Base-by-base conservation (phyloP, 805 yeast genomes). In the Monosporozyma siamensis region DNA sequence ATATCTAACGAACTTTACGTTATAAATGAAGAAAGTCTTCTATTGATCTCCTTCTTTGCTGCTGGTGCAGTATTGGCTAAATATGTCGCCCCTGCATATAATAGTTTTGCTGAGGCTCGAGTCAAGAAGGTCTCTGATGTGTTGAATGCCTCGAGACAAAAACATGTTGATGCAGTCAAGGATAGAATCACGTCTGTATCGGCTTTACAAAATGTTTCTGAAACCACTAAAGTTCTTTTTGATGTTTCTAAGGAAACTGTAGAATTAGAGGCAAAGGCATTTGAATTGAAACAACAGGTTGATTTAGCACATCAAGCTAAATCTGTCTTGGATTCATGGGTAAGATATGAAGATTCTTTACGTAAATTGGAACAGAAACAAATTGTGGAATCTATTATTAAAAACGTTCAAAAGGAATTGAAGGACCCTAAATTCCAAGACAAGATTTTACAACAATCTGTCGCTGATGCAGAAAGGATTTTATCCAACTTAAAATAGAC, bases 261-360 rank as follows among this genome's bases (percentile, higher is more conserved):
- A 54, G 77, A 83, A 71, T 77, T 89, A 61, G 98, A 92, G 77
- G 94, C 96, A 51, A 78, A 87, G 70, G 79, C 90, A 44, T 92
- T 89, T 62, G 95, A 85, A 72, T 78, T 86, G 66, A 83, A 88
- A 74, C 98, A 92, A 75, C 69, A 80, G 64, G 88, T 86, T 53
- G 88, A 80, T 50, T 77, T 88, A 54, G 90, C 95, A 45, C 57
- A 72, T 49, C 95, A 88, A 75, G 97, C 97, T 61, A 88, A 84
- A 74, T 71, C 92, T 45, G 95, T 90, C 48, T 79, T 92, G 64
- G 98, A 92, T 71, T 87, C 97, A 12, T 92, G 98, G 98, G 97
- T 89, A 58, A 86, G 97, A 78, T 85, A 84, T 70, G 98, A 92
- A 75, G 82, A 86, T 55, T 88, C 87, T 65, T 92, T 89, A 55